Conservation (phyloP, 305 asterid species). For the Ajuga reptans region DNA sequence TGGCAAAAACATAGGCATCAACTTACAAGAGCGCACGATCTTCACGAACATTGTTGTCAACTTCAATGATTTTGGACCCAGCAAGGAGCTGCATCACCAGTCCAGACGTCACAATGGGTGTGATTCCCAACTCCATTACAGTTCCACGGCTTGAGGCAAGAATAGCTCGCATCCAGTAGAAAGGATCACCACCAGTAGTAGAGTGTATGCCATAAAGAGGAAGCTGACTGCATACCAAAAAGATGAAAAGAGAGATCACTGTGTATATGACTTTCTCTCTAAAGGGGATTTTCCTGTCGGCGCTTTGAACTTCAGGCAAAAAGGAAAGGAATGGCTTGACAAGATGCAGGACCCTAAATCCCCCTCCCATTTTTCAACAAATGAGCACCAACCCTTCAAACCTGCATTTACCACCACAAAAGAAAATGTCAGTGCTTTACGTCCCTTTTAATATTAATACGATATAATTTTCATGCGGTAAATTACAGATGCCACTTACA, state of each 20-base stretch:
- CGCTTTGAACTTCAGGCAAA: constrained; percentile 51
- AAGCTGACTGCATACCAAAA: constrained; percentile 54
- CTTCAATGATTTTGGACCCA: constrained; percentile 52
- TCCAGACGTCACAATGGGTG: constrained; percentile 56
- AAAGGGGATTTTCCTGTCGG: constrained; percentile 50
- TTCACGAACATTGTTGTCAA: constrained; percentile 56
- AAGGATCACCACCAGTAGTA: constrained; percentile 54
- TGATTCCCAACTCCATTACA: constrained; percentile 57
- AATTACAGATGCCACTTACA: neutral
- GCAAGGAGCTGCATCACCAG: constrained; percentile 54
- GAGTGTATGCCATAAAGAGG: constrained; percentile 58
- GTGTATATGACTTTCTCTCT: constrained; percentile 49
- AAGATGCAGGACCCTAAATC: constrained; percentile 52
- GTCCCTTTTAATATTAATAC: neutral
- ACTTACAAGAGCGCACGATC: constrained; percentile 55
- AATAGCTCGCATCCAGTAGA: constrained; percentile 61
- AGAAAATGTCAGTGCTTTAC: neutral
- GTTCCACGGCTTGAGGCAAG: constrained; percentile 58
- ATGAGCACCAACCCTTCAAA: neutral
- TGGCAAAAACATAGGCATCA: neutral
- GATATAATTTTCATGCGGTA: neutral
- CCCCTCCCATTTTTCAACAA: constrained; percentile 42
- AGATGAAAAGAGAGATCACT: constrained; percentile 43
- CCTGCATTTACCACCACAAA: constrained; percentile 22
- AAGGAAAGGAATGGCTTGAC: constrained; percentile 52